phyloP scores from a whole-genome alignment of 176 grass and related monocot genomes.

The Carex parvula region DNA sequence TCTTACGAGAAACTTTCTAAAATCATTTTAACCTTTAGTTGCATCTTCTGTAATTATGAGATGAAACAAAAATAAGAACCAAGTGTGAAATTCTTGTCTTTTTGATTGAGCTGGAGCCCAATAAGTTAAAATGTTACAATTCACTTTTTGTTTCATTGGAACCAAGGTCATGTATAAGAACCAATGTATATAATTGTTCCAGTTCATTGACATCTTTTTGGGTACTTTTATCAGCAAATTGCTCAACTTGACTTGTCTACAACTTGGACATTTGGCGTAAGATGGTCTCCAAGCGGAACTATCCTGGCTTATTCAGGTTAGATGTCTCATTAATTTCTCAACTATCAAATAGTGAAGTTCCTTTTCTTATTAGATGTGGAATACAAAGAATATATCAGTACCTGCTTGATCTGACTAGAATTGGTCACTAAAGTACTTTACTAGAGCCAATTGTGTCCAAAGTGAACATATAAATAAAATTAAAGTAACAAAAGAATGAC shows the following conservation, averaged over 20 bases:
- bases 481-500: neutral
- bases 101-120: neutral
- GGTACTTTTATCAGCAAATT: constrained; percentile 71
- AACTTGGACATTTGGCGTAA: constrained; percentile 94
- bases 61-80: neutral
- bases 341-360: neutral
- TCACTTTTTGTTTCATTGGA: constrained; percentile 3
- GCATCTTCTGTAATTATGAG: neutral
- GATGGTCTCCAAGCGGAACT: constrained; percentile 91
- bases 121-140: neutral
- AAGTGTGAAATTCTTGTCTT: neutral
- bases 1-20: neutral
- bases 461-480: neutral
- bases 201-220: constrained; percentile 18
- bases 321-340: constrained; percentile 12
- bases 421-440: neutral
- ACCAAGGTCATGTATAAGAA: neutral
- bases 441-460: neutral
- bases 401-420: constrained; percentile 5
- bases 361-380: neutral
- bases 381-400: neutral
- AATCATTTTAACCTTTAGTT: neutral
- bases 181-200: constrained; percentile 1
- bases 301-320: constrained; percentile 93
- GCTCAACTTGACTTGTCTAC: constrained; percentile 86